Percentiles rank a stretch among this genome's conserved stretches.
These are phyloP conservation scores for Candida michaelii DNA, from an alignment of 805 yeast species.

Conservation along the genomic window DNA sequence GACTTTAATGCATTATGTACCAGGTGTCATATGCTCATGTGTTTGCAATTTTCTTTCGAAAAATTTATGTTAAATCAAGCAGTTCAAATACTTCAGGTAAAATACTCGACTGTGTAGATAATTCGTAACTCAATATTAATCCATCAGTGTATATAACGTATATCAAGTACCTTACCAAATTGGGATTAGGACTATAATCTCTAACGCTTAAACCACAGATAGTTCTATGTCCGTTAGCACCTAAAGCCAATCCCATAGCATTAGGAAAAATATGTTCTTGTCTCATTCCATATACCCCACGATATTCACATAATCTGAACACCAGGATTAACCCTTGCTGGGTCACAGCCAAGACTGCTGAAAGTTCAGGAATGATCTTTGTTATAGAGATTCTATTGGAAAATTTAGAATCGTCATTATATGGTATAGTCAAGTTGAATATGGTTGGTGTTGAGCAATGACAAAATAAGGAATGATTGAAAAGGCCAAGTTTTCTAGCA, in stretches of 20 bases:
- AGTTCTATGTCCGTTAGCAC: constrained; percentile 29
- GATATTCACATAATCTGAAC: constrained; percentile 35
- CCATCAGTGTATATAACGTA: constrained; percentile 39
- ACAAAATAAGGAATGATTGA: constrained; percentile 48
- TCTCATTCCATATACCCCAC: constrained; percentile 42
- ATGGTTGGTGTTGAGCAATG: constrained; percentile 44
- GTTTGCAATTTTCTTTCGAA: too few relatives aligned
- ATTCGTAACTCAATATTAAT: constrained; percentile 21
- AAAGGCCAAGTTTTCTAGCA: constrained; percentile 42
- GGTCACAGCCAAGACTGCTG: constrained; percentile 32
- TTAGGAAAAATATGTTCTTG: constrained; percentile 45
- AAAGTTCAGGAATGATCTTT: constrained; percentile 34
- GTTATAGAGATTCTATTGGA: constrained; percentile 38
- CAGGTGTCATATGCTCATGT: too few relatives aligned
- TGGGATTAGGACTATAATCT: constrained; percentile 20
- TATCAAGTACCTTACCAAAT: constrained; percentile 26
- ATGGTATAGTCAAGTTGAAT: constrained; percentile 38
- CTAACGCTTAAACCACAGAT: constrained; percentile 33
- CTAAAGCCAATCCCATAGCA: constrained; percentile 26
- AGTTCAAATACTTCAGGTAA: not conserved
- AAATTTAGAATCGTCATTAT: constrained; percentile 33
- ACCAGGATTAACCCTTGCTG: constrained; percentile 40
- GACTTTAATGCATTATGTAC: too few relatives aligned
- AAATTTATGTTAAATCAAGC: too few relatives aligned
- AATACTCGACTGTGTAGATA: constrained; percentile 9